Base-by-base conservation (phyloP, 345 rosid genomes). In the Hibiscus trionum region DNA sequence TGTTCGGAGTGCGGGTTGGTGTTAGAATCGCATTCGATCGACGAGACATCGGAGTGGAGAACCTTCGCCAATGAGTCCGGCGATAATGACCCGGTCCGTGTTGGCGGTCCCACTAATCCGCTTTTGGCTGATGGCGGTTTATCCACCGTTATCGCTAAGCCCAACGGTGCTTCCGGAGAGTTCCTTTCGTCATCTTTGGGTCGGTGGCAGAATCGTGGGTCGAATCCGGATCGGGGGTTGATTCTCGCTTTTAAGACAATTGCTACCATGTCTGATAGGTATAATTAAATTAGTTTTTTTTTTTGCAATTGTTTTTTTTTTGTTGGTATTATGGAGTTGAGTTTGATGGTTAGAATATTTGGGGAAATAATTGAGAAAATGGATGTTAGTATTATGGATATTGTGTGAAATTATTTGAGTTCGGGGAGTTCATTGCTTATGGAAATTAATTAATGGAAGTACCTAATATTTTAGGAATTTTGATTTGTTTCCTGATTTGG, bases 1-100 rank as follows among this genome's bases (percentile, higher is more conserved):
- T 95, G 99, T 77, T 95, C 99, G 1, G 99, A 95, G 90, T 95
- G 99, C 79, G 99, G 97, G 7, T 73, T 95, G 72, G 98, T 95
- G 67, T 70, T 95, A 59, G 99, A 95, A 77, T 95, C 99, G 5
- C 99, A 95, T 78, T 92, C 99, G 50, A 95, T 95, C 80, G 99
- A 95, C 64, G 99, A 95, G 87, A 92, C 88, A 5, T 92, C 97
- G 6, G 99, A 95, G 90, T 95, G 99, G 99, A 84, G 99, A 62
- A 92, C 85, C 64, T 95, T 95, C 75, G 98, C 99, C 47, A 95
- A 95, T 73, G 99, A 95, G 80, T 90, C 97, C 6, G 88, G 88
- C 0, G 96, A 92, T 76, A 84, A 83, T 80, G 99, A 95, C 72
- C 99, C 99, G 2, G 91, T 86, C 58, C 99, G 99, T 84, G 99